Conservation (phyloP, 768 basidiomycete genomes). For the Lactarius deliciosus region DNA sequence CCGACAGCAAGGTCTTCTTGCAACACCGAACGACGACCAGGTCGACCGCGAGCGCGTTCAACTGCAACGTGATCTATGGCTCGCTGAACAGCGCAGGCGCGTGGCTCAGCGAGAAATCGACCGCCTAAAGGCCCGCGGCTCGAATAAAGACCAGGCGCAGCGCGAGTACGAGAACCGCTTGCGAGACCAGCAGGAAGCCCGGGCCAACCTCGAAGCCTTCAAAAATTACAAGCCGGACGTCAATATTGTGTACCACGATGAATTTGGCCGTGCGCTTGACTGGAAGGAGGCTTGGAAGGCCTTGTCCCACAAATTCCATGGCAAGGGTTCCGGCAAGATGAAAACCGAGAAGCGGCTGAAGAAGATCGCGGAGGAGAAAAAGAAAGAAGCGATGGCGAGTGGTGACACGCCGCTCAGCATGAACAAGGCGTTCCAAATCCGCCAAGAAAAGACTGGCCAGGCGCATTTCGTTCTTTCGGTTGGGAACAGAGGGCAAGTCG, state of each 20-base stretch:
- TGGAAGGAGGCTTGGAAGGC: constrained; percentile 99
- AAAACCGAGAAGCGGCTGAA: constrained; percentile 96
- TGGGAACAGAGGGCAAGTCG: constrained; percentile 82
- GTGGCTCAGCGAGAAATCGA: constrained; percentile 81
- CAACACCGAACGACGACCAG: constrained; percentile 60
- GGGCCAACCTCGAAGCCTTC: constrained; percentile 77
- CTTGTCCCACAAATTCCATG: constrained; percentile 96
- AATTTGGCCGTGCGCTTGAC: constrained; percentile 84
- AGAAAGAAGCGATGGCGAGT: constrained; percentile 89
- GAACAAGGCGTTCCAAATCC: constrained; percentile 88
- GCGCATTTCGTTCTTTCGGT: constrained; percentile 96
- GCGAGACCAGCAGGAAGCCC: constrained; percentile 89
- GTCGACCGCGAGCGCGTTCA: constrained; percentile 79
- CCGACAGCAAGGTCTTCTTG: constrained; percentile 87
- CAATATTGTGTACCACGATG: constrained; percentile 95
- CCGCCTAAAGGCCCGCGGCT: constrained; percentile 69
- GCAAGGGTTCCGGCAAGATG: constrained; percentile 94
- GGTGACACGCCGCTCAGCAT: constrained; percentile 96
- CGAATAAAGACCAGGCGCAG: constrained; percentile 87
- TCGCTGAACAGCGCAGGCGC: constrained; percentile 78
- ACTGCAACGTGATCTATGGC: constrained; percentile 84
- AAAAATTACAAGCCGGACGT: constrained; percentile 96
- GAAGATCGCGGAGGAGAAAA: constrained; percentile 97
- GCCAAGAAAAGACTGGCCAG: constrained; percentile 92
- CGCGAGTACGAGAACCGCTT: constrained; percentile 93